A percentile compares a stretch with the other conserved stretches of the same genome.
phyloP scores from a whole-genome alignment of 2,329 filamentous ascomycete genomes.

The Cladophialophora carrionii region DNA sequence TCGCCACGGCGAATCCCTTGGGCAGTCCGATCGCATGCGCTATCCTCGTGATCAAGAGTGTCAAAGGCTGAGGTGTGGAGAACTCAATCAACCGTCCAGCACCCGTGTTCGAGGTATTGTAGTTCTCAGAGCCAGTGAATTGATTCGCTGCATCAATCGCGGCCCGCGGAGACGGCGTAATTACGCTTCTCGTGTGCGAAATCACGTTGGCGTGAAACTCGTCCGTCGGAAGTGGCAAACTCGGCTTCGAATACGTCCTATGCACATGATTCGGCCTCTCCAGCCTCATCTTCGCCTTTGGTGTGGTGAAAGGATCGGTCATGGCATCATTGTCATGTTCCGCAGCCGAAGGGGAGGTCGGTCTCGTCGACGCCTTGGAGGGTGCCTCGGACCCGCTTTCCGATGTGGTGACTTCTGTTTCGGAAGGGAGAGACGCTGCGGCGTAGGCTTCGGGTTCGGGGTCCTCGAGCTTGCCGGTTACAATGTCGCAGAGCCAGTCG shows the following conservation, averaged over 20 bases:
- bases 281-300: conserved; percentile 26
- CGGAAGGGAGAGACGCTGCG: conserved; percentile 36
- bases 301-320: conserved; percentile 44
- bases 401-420: conserved; percentile 37
- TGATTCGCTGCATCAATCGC: conserved; percentile 40
- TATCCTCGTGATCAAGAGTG: conserved; percentile 64
- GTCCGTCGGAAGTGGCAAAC: conserved; percentile 44
- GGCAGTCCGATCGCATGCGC: conserved; percentile 67
- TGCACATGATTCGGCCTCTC: conserved; percentile 25
- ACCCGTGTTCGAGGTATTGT: conserved; percentile 54
- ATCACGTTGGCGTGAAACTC: conserved; percentile 45
- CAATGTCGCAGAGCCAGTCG: conserved; percentile 89
- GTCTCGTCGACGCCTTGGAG: conserved; percentile 29
- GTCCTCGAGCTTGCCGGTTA: conserved; percentile 59
- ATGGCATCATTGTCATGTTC: conserved; percentile 27
- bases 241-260: conserved; percentile 47
- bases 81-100: conserved; percentile 66
- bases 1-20: conserved; percentile 65
- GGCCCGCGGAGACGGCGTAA: conserved; percentile 53
- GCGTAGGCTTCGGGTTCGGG: conserved; percentile 37
- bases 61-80: conserved; percentile 55
- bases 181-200: conserved; percentile 57
- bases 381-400: conserved; percentile 24
- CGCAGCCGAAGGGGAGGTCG: conserved; percentile 29
- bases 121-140: conserved; percentile 41